These are phyloP conservation scores for Dacryopinax spathularia DNA, from an alignment of 768 basidiomycete genomes.

Conservation along the genomic window DNA sequence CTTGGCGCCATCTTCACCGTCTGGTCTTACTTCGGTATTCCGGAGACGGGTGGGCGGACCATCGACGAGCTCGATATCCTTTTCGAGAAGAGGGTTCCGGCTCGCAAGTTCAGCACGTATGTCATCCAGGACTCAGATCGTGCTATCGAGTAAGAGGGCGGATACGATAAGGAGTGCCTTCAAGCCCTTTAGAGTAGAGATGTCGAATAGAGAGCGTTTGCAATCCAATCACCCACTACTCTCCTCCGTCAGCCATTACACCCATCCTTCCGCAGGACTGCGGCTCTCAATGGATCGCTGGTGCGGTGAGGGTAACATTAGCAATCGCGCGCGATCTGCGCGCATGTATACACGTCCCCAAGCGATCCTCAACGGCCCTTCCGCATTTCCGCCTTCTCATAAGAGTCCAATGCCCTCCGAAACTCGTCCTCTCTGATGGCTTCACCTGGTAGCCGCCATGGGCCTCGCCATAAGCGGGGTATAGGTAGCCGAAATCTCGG, in stretches of 20 bases:
- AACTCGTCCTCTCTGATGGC: background rate
- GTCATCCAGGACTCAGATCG: background rate
- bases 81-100: slow-evolving; percentile 23
- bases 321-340: background rate
- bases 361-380: background rate
- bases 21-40: slow-evolving; percentile 15
- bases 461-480: background rate
- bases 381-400: background rate
- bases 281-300: no score
- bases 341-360: background rate
- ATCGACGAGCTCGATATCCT: slow-evolving; percentile 25
- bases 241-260: no score
- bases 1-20: slow-evolving; percentile 11
- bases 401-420: background rate
- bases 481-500: background rate
- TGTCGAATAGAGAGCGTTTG: no score
- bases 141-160: background rate
- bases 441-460: background rate
- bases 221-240: no score
- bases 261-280: no score
- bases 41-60: slow-evolving; percentile 16
- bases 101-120: slow-evolving; percentile 15
- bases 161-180: background rate
- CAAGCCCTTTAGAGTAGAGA: no score
- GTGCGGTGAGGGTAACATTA: no score